Base-by-base conservation (phyloP, 1,139 yeast species). In the Diutina sp. region DNA sequence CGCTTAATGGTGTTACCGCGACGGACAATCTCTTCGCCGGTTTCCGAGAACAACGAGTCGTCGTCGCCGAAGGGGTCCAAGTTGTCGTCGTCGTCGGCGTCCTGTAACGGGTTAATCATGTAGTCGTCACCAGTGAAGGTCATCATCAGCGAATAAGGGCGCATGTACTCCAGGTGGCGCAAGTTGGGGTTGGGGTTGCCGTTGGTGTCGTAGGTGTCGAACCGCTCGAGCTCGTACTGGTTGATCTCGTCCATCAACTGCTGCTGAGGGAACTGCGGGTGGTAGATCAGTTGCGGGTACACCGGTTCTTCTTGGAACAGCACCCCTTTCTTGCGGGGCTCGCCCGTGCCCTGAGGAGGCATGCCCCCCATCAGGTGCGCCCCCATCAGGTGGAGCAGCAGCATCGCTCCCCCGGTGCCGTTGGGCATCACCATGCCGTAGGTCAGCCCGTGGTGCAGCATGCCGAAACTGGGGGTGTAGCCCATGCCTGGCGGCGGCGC, bases 31-130 rank as follows among this genome's bases (percentile, higher is more conserved):
- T 73, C 78, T 50, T 72, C 78, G 9, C 76, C 78, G 11, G 75
- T 71, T 45, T 75, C 78, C 12, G 73, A 69, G 59, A 74, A 76
- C 46, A 76, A 65, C 55, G 78, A 73, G 59, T 75, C 79, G 60
- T 73, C 79, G 59, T 76, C 79, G 50, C 77, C 79, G 61, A 75
- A 76, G 0, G 79, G 79, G 60, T 76, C 79, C 57, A 71, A 62
- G 56, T 68, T 74, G 25, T 68, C 72, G 55, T 67, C 74, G 29
- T 67, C 72, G 51, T 69, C 72, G 8, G 77, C 76, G 58, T 76
- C 79, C 61, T 73, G 71, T 56, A 76, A 63, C 16, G 75, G 72
- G 60, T 76, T 76, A 47, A 75, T 70, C 63, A 67, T 65, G 61
- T 76, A 76, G 61, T 76, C 72, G 46, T 74, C 79, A 16, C 79